These are phyloP conservation scores for Cutaneotrichosporon sp. DNA, from an alignment of 1,284 basidiomycete genomes.

Conservation along the genomic window DNA sequence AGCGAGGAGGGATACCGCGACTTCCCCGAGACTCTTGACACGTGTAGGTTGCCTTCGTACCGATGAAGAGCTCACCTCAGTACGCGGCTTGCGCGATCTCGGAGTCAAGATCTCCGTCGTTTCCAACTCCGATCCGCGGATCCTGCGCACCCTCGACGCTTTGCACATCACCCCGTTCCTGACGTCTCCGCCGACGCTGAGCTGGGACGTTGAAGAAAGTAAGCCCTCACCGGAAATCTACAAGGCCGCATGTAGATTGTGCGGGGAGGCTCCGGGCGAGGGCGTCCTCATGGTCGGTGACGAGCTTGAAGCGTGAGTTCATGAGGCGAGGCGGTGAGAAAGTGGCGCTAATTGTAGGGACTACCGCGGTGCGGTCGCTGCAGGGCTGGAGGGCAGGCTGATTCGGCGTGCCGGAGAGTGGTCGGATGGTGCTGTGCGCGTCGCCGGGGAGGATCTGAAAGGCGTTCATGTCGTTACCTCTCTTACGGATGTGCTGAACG, in stretches of 20 bases:
- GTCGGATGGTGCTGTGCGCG: slow-evolving; percentile 43
- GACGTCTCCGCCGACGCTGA: slow-evolving; percentile 38
- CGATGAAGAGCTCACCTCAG: slow-evolving; percentile 27
- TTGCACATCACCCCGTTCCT: slow-evolving; percentile 36
- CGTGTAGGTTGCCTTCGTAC: slow-evolving; percentile 27
- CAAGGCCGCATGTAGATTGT: slow-evolving; percentile 29
- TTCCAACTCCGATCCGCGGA: slow-evolving; percentile 47
- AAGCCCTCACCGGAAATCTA: slow-evolving; percentile 44
- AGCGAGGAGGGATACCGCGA: slow-evolving; percentile 41
- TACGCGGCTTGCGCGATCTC: slow-evolving; percentile 30
- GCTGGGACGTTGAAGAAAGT: slow-evolving; percentile 38
- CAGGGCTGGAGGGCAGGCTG: slow-evolving; percentile 41
- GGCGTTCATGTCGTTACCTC: slow-evolving; percentile 27
- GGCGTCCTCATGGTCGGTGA: slow-evolving; percentile 49
- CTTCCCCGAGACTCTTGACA: slow-evolving; percentile 41
- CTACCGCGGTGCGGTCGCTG: slow-evolving; percentile 33
- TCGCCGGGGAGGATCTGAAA: slow-evolving; percentile 28
- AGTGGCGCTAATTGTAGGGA: slow-evolving; percentile 30
- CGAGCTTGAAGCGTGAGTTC: slow-evolving; percentile 46
- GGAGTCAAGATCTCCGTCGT: slow-evolving; percentile 42
- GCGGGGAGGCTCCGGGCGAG: slow-evolving; percentile 23
- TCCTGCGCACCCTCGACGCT: slow-evolving; percentile 32
- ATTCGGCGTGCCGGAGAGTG: slow-evolving; percentile 42
- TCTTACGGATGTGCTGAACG: slow-evolving; percentile 33
- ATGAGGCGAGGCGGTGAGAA: no score